Evolutionary conservation across 768 basidiomycete species (phyloP).

Genomic region (Rhodotorula kratochvilovae): DNA sequence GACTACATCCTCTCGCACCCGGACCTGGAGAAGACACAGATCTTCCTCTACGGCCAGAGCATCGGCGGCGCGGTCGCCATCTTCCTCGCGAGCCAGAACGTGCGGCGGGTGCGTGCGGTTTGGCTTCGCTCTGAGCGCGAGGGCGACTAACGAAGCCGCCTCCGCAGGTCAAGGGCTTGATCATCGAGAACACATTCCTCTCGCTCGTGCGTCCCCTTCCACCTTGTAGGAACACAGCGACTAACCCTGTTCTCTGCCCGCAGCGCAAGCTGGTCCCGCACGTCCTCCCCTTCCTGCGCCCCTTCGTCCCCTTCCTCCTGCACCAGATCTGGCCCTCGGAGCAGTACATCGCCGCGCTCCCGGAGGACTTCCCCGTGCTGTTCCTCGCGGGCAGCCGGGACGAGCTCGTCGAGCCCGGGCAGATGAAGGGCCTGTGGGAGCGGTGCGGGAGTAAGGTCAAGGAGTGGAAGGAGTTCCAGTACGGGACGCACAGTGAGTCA

Average conservation of each 20-base stretch:
- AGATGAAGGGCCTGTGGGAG: conserved; percentile 59
- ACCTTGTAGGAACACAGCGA: not conserved
- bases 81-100: conserved; percentile 75
- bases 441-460: conserved; percentile 39
- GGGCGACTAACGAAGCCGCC: not conserved
- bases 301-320: conserved; percentile 68
- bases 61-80: conserved; percentile 92
- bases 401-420: conserved; percentile 67
- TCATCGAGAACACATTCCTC: conserved; percentile 91
- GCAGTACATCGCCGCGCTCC: conserved; percentile 56
- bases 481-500: conserved; percentile 48
- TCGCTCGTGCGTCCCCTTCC: conserved; percentile 55
- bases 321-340: conserved; percentile 84
- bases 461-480: conserved; percentile 47
- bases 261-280: conserved; percentile 70
- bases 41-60: conserved; percentile 75
- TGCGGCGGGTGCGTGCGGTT: conserved; percentile 55
- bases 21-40: conserved; percentile 59
- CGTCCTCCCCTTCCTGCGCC: conserved; percentile 67
- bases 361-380: conserved; percentile 58
- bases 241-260: not conserved
- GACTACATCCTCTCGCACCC: conserved; percentile 68
- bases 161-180: conserved; percentile 65
- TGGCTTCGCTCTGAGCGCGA: too few relatives aligned
- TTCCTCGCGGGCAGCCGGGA: conserved; percentile 72